phyloP scores from a whole-genome alignment of 75 land plant species.

The Pinus tabuliformis region DNA sequence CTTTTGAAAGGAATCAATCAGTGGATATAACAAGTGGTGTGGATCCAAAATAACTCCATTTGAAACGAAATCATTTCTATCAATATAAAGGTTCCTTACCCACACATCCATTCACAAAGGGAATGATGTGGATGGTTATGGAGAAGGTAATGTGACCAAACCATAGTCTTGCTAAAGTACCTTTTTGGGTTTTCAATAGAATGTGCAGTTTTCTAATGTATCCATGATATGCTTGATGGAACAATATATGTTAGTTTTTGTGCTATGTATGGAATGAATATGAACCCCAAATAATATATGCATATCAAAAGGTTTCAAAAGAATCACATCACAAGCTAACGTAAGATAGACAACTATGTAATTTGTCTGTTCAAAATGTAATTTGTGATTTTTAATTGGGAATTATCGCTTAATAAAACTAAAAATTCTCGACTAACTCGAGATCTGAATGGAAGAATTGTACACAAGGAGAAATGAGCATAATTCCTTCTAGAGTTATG shows the following conservation, averaged over 20 bases:
- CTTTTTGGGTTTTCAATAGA: neutral
- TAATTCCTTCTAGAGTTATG: too few relatives aligned
- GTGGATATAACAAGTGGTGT: slow-evolving; percentile 9
- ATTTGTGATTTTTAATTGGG: too few relatives aligned
- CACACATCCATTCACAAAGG: slow-evolving; percentile 47
- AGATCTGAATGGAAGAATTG: neutral
- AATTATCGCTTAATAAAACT: too few relatives aligned
- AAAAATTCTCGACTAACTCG: neutral
- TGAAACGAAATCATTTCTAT: slow-evolving; percentile 20
- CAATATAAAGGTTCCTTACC: slow-evolving; percentile 42
- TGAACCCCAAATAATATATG: too few relatives aligned
- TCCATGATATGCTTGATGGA: too few relatives aligned
- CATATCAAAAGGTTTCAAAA: too few relatives aligned
- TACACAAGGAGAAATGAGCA: neutral
- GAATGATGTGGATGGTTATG: slow-evolving; percentile 40
- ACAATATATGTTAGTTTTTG: too few relatives aligned
- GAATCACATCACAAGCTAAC: too few relatives aligned
- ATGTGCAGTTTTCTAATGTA: too few relatives aligned
- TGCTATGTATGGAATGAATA: too few relatives aligned
- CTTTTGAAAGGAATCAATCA: slow-evolving; percentile 1
- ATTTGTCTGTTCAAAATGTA: too few relatives aligned
- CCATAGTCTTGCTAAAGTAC: neutral
- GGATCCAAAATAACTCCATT: slow-evolving; percentile 13
- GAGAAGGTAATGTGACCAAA: slow-evolving; percentile 19
- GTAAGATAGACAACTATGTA: too few relatives aligned